Conservation (phyloP, 169 alveolate genomes). For the Plasmodium billcollinsi region DNA sequence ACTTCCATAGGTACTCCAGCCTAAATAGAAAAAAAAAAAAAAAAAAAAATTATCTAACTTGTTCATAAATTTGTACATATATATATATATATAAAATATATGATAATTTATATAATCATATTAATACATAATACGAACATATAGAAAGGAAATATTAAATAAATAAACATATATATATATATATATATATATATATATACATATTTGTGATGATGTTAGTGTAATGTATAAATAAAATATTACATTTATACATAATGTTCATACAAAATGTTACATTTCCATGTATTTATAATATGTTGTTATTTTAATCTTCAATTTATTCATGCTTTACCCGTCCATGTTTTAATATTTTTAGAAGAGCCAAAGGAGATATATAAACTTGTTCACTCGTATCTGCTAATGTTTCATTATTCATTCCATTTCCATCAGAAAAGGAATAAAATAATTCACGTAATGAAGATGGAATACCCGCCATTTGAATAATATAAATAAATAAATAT, state of each 20-base stretch:
- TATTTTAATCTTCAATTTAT: background rate
- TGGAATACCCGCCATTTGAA: conserved; percentile 72
- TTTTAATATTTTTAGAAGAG: conserved; percentile 97
- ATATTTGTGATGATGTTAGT: no score
- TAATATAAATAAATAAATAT: background rate
- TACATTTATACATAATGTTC: no score
- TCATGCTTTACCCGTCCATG: conserved; percentile 95
- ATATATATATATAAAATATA: no score
- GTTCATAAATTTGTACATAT: background rate
- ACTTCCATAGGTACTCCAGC: conserved; percentile 99
- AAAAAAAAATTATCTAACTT: background rate
- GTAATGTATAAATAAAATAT: no score
- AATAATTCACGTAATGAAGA: conserved; percentile 80
- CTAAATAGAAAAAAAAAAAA: conserved; percentile 71
- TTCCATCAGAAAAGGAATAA: conserved; percentile 84
- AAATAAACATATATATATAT: no score
- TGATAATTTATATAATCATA: no score
- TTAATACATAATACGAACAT: no score
- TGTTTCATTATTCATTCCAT: conserved; percentile 82
- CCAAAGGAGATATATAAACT: conserved; percentile 97
- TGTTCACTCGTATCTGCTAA: conserved; percentile 95
- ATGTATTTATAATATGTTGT: background rate
- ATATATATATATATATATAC: no score
- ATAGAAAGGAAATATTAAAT: no score
- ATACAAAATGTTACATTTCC: background rate